Conservation (phyloP, 108 stramenopile genomes). For the Skeletonema potamos region DNA sequence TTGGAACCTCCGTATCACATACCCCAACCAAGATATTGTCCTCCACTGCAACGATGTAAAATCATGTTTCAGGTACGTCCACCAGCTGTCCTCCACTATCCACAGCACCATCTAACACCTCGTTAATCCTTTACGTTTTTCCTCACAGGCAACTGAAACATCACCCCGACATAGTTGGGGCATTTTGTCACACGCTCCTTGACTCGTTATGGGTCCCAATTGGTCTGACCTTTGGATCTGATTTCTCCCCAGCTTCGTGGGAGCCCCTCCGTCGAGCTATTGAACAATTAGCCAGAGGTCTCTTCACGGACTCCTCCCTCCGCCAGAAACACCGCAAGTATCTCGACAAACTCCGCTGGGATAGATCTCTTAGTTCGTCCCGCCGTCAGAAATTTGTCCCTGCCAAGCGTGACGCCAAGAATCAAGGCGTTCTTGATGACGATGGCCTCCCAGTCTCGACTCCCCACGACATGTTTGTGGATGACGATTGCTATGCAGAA, state of each 20-base stretch:
- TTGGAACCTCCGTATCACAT: conserved; percentile 5
- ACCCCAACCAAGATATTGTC: neutral
- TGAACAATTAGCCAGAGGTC: neutral
- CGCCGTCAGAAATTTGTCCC: neutral
- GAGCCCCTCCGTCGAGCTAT: conserved; percentile 6
- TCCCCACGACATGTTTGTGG: conserved; percentile 7
- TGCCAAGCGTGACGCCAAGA: neutral
- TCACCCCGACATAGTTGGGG: neutral
- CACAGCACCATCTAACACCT: neutral
- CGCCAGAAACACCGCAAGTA: neutral
- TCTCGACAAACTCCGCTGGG: neutral
- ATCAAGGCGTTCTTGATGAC: conserved; percentile 12
- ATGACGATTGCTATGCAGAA: conserved; percentile 1
- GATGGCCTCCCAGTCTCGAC: neutral
- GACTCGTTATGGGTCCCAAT: neutral
- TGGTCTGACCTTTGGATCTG: neutral
- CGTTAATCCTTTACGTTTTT: neutral
- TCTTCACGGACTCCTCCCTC: neutral
- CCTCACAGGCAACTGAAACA: neutral
- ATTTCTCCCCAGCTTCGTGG: neutral
- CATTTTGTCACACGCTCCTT: neutral
- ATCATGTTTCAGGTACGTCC: neutral
- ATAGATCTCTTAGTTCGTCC: neutral
- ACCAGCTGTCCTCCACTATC: neutral
- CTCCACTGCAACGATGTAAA: conserved; percentile 9